Conservation (phyloP, 805 yeast species). For the Scheffersomyces ergatensis region DNA sequence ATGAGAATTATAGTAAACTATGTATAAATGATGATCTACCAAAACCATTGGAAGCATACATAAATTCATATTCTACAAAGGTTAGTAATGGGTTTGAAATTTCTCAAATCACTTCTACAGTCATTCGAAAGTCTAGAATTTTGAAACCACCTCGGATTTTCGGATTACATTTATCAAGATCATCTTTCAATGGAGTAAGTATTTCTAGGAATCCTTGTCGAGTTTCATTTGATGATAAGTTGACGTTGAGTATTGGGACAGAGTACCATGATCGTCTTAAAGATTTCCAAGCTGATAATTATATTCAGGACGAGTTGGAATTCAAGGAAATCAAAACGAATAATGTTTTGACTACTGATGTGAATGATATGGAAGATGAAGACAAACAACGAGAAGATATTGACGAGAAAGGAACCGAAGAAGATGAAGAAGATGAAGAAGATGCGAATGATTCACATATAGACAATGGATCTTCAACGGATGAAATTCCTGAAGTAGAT, state of each 20-base stretch:
- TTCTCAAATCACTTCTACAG: slow-evolving; percentile 54
- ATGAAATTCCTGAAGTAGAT: slow-evolving; percentile 13
- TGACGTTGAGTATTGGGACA: slow-evolving; percentile 48
- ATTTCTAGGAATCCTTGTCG: slow-evolving; percentile 74
- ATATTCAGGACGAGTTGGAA: slow-evolving; percentile 12
- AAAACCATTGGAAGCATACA: slow-evolving; percentile 43
- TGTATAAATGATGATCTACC: slow-evolving; percentile 68
- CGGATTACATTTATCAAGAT: slow-evolving; percentile 82
- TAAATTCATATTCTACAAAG: slow-evolving; percentile 43
- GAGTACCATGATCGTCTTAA: slow-evolving; percentile 35
- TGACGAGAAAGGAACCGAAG: slow-evolving; percentile 32
- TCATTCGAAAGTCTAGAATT: slow-evolving; percentile 62
- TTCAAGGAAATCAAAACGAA: slow-evolving; percentile 12
- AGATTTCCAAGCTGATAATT: slow-evolving; percentile 24
- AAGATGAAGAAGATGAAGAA: slow-evolving; percentile 21
- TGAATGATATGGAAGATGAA: slow-evolving; percentile 29
- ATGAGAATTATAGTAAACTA: slow-evolving; percentile 20
- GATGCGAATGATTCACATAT: slow-evolving; percentile 19
- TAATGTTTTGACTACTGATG: slow-evolving; percentile 25
- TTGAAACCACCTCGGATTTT: slow-evolving; percentile 68
- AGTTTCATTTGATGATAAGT: slow-evolving; percentile 59
- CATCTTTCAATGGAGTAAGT: slow-evolving; percentile 66
- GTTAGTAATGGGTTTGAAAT: slow-evolving; percentile 36
- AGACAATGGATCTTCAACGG: slow-evolving; percentile 4
- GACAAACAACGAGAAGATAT: slow-evolving; percentile 37